Base-by-base conservation (phyloP, 169 alveolate species). In the Theileria orientalis region DNA sequence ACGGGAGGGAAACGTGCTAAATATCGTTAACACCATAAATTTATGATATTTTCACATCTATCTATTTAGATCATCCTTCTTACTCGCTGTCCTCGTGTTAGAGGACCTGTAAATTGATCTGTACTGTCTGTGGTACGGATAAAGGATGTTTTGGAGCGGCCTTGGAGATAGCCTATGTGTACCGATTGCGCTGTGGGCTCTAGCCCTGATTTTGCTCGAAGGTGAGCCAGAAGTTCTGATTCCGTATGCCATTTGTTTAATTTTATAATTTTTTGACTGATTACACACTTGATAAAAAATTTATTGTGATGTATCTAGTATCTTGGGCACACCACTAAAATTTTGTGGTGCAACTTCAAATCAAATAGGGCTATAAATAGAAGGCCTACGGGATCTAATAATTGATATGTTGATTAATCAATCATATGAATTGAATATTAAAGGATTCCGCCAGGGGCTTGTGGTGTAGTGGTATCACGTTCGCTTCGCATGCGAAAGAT, bases 381-480 rank as follows among this genome's bases (percentile, higher is more conserved):
- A n/a, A n/a, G n/a, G n/a, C n/a, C n/a, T n/a, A n/a, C n/a, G n/a
- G n/a, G n/a, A n/a, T n/a, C n/a, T n/a, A n/a, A n/a, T n/a, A n/a
- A n/a, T n/a, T n/a, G n/a, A n/a, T n/a, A n/a, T n/a, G n/a, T n/a
- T n/a, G n/a, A n/a, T n/a, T n/a, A n/a, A n/a, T n/a, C n/a, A n/a
- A n/a, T n/a, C 7, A 2, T 27, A 19, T 61, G 14, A 46, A 27
- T n/a, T 1, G 16, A 41, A 29, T 16, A 62, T 30, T 42, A 16
- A 0, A 47, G 27, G 30, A 13, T 19, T 5, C 11, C 0, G 35
- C 30, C 25, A 47, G 6, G 95, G 97, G 97, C 95, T 93, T 87
- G 91, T 94, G 95, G 97, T 94, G 97, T 94, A 94, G 98, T 89
- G 97, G 98, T 94, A 94, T 93, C 97, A 94, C 97, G 97, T 93